Conservation (phyloP, 495 filamentous ascomycete genomes). For the Neurospora tetraspora region DNA sequence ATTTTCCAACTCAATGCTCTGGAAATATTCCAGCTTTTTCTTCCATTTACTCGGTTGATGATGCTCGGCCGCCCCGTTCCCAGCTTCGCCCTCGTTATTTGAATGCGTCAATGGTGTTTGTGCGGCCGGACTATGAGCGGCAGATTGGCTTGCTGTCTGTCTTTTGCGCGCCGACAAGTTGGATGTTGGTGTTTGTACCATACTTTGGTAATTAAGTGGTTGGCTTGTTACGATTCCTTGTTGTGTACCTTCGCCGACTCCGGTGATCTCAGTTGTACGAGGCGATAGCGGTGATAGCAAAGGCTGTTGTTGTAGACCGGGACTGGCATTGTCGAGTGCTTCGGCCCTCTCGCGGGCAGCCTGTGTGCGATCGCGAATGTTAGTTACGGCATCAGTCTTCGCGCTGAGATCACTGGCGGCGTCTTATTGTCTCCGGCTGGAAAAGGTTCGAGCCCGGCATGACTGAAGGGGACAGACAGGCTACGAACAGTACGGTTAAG, state of each 20-base stretch:
- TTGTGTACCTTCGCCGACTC: background rate
- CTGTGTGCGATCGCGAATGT: conserved; percentile 8
- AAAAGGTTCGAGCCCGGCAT: background rate
- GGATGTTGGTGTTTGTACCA: conserved; percentile 8
- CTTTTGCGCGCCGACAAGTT: conserved; percentile 11
- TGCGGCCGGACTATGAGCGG: conserved; percentile 1
- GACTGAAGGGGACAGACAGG: background rate
- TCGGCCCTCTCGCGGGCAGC: conserved; percentile 24
- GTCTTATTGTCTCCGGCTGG: background rate
- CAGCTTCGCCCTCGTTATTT: conserved; percentile 4
- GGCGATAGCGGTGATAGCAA: conserved; percentile 3
- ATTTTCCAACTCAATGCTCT: conserved; percentile 85
- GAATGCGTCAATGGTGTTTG: background rate
- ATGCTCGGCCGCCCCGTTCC: background rate
- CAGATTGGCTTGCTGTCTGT: conserved; percentile 4
- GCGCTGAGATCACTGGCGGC: background rate
- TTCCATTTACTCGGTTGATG: conserved; percentile 24
- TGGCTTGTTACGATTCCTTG: conserved; percentile 23
- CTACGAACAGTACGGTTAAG: conserved; percentile 17
- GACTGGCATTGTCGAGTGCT: conserved; percentile 11
- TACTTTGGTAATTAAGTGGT: conserved; percentile 29
- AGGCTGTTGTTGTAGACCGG: conserved; percentile 12
- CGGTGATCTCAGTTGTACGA: conserved; percentile 14
- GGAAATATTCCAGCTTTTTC: conserved; percentile 54
- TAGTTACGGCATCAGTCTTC: background rate